These are phyloP conservation scores for Rhodamnia argentea DNA, from an alignment of 345 rosid species.

Conservation along the genomic window DNA sequence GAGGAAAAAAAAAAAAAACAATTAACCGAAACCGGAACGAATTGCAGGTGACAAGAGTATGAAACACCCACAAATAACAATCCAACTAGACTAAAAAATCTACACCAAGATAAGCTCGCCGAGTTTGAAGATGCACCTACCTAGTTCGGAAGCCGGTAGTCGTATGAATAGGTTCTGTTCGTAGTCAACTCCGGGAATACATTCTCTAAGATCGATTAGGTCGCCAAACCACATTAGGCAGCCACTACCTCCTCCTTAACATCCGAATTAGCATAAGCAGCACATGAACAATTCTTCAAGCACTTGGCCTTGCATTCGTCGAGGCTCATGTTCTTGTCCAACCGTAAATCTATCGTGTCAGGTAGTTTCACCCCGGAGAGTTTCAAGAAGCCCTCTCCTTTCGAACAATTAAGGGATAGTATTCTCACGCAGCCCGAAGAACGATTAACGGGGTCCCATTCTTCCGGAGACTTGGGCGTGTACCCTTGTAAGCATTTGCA, in stretches of 20 bases:
- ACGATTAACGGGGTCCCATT: slow-evolving; percentile 19
- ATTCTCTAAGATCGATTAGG: background rate
- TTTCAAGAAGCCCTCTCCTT: slow-evolving; percentile 5
- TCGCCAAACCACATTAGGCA: slow-evolving; percentile 19
- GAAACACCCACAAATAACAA: background rate
- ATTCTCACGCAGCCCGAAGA: slow-evolving; percentile 1
- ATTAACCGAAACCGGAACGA: background rate
- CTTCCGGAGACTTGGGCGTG: slow-evolving; percentile 9
- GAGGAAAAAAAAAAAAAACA: background rate
- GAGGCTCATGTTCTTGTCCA: slow-evolving; percentile 2
- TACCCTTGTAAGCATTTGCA: slow-evolving; percentile 27
- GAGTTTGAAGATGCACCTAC: background rate
- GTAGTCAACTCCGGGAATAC: background rate
- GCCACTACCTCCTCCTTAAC: slow-evolving; percentile 16
- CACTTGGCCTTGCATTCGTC: slow-evolving; percentile 10
- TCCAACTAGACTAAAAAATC: background rate
- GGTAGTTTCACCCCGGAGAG: slow-evolving; percentile 1
- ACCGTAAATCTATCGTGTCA: background rate
- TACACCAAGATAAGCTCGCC: background rate
- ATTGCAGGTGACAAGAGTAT: background rate
- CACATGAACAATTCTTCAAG: slow-evolving; percentile 20
- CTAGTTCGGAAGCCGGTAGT: background rate
- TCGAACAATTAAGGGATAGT: background rate
- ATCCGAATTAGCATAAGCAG: slow-evolving; percentile 15
- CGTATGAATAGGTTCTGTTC: background rate